phyloP scores from a whole-genome alignment of 495 filamentous ascomycete genomes.

The Aspergillus ellipticus region DNA sequence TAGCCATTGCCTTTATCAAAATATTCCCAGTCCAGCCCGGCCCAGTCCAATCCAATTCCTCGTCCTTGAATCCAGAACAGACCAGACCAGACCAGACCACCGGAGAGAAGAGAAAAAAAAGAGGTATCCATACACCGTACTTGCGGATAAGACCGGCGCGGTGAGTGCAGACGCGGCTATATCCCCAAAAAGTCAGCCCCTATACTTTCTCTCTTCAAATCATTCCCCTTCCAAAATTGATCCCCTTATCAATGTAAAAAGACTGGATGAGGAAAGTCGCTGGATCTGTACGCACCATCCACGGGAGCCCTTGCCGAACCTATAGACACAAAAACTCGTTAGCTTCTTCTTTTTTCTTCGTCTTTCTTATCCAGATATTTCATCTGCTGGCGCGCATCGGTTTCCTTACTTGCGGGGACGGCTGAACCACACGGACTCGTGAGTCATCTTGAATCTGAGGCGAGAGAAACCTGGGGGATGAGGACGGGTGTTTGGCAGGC shows the following conservation, averaged over 20 bases:
- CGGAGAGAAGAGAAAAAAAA: background rate
- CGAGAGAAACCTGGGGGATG: constrained; percentile 29
- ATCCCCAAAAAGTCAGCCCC: constrained; percentile 10
- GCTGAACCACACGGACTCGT: constrained; percentile 99
- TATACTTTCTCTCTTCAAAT: constrained; percentile 7
- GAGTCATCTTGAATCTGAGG: constrained; percentile 72
- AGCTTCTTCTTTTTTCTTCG: too few relatives aligned
- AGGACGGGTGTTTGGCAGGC: constrained; percentile 36
- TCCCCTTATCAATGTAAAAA: background rate
- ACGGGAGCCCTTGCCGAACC: constrained; percentile 85
- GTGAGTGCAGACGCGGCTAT: constrained; percentile 94
- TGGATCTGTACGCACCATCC: constrained; percentile 65
- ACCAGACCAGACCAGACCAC: too few relatives aligned
- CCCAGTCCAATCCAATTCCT: background rate
- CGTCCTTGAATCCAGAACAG: background rate
- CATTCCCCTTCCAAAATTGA: constrained; percentile 10
- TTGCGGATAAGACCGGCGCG: constrained; percentile 95
- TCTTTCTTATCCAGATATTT: background rate
- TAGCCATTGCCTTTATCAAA: too few relatives aligned
- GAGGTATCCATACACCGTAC: constrained; percentile 75
- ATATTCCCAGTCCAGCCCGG: constrained; percentile 13
- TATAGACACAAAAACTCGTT: constrained; percentile 21
- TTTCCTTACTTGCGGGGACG: constrained; percentile 77
- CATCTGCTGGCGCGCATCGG: background rate
- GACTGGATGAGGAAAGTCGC: background rate